phyloP scores from a whole-genome alignment of 1,284 basidiomycete species.

The Ceratobasidium sp. region DNA sequence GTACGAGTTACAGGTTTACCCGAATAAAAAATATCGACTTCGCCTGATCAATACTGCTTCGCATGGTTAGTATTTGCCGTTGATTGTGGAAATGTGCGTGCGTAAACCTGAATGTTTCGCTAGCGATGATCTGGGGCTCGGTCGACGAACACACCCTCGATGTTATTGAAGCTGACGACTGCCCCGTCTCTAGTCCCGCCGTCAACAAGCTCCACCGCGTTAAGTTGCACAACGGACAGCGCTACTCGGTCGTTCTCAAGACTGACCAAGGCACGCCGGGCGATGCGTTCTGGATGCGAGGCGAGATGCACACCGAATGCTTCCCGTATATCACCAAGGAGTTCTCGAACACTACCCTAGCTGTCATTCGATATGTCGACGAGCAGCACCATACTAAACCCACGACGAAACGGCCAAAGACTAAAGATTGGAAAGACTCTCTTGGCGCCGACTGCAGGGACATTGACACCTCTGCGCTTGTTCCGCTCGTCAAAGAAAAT shows the following conservation, averaged over 20 bases:
- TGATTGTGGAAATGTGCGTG: too few species aligned
- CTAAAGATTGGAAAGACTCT: conserved; percentile 51
- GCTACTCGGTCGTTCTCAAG: conserved; percentile 56
- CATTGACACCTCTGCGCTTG: conserved; percentile 51
- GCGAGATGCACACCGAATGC: conserved; percentile 49
- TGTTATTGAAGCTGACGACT: conserved; percentile 66
- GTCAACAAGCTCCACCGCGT: conserved; percentile 31
- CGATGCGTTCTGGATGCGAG: conserved; percentile 56
- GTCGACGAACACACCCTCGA: conserved; percentile 64
- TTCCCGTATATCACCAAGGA: conserved; percentile 4
- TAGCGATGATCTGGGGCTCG: conserved; percentile 63
- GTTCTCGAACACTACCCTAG: conserved; percentile 39
- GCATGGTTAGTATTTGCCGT: conserved; percentile 16
- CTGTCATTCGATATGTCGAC: conserved; percentile 52
- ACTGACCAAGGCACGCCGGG: conserved; percentile 52
- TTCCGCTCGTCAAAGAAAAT: conserved; percentile 53
- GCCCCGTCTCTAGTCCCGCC: conserved; percentile 45
- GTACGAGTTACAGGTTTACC: conserved; percentile 54
- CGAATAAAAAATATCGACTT: conserved; percentile 61
- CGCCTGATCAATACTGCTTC: conserved; percentile 69
- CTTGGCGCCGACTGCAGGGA: conserved; percentile 46
- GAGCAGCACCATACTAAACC: background rate
- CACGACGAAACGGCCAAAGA: conserved; percentile 45
- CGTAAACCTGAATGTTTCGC: background rate
- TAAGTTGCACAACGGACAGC: conserved; percentile 52